Base-by-base conservation (phyloP, 2,329 filamentous ascomycete species). In the Fusarium multiceps region DNA sequence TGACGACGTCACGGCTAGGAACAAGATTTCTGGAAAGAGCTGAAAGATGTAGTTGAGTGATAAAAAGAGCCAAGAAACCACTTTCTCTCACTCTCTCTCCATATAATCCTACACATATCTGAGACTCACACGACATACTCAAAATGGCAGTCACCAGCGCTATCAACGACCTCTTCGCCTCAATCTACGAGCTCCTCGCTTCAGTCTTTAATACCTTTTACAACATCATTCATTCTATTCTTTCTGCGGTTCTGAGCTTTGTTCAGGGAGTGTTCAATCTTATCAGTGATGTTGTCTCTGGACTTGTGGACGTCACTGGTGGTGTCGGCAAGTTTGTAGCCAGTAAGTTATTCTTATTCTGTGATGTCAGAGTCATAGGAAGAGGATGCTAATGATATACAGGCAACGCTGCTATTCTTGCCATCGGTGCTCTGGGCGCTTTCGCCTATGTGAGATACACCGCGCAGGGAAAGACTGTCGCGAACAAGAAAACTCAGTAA, bases 111-210 rank as follows among this genome's bases (percentile, higher is more conserved):
- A 8, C 32, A 34, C 16, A 34, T 34, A 34, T 34, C 32, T 34
- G 9, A 34, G 16, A 54, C 51, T 23, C 20, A 48, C 8, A 51
- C 42, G 2, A 43, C 42, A 25, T 7, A 37, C 13, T 27, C 49
- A 78, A 55, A 56, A 80, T 80, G 79, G 74, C 79, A 45, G 62
- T 82, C 73, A 75, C 76, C 23, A 69, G 74, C 46, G 81, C 80
- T 30, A 65, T 83, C 54, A 71, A 72, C 46, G 78, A 81, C 68
- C 74, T 82, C 50, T 72, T 82, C 74, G 80, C 78, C 69, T 82
- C 80, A 73, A 74, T 83, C 72, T 82, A 79, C 63, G 81, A 83
- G 74, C 79, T 83, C 30, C 62, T 82, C 41, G 72, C 78, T 34
- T 81, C 80, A 7, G 62, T 83, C 50, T 68, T 83, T 28, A 69